A percentile compares a stretch with the other conserved stretches of the same genome.
These are phyloP conservation scores for Coniochaeta prunicola DNA, from an alignment of 2,329 filamentous ascomycete genomes.

Conservation along the genomic window DNA sequence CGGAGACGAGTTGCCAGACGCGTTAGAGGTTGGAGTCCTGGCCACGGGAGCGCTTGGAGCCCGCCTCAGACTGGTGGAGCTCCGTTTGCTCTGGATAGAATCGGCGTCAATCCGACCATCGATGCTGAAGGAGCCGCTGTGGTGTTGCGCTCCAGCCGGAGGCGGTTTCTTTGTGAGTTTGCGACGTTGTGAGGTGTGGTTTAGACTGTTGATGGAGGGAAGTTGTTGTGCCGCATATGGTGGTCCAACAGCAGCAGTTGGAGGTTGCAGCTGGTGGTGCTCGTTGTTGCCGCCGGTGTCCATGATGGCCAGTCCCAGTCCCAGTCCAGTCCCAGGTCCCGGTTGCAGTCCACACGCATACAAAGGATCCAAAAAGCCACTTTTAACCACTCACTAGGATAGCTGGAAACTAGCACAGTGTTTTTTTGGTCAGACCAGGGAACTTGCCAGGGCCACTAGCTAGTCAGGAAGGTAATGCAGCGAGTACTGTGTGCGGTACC, in stretches of 20 bases:
- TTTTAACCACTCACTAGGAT: not conserved
- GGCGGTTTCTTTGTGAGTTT: constrained; percentile 57
- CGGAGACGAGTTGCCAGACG: constrained; percentile 38
- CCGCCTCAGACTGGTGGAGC: constrained; percentile 55
- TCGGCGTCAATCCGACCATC: constrained; percentile 48
- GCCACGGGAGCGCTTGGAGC: constrained; percentile 51
- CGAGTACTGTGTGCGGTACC: not conserved
- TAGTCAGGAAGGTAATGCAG: not conserved
- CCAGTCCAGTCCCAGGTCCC: not conserved
- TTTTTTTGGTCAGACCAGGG: not conserved
- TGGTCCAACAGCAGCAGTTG: not conserved
- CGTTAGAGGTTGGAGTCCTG: constrained; percentile 37
- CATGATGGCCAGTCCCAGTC: not conserved
- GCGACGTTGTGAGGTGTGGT: constrained; percentile 47
- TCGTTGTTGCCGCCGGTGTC: constrained; percentile 2
- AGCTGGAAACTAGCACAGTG: not conserved
- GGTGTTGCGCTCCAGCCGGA: constrained; percentile 32
- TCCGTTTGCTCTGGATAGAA: constrained; percentile 55
- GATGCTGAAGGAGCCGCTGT: constrained; percentile 42
- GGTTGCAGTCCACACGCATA: not conserved
- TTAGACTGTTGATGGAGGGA: constrained; percentile 15
- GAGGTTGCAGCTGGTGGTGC: constrained; percentile 5
- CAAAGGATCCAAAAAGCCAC: not conserved
- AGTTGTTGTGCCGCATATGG: not conserved
- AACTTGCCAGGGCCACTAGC: not conserved